Evolutionary conservation across 495 filamentous ascomycete genomes (phyloP), one percentile per base, ranked within the genome.

Genomic region (Cercophora newfieldiana): DNA sequence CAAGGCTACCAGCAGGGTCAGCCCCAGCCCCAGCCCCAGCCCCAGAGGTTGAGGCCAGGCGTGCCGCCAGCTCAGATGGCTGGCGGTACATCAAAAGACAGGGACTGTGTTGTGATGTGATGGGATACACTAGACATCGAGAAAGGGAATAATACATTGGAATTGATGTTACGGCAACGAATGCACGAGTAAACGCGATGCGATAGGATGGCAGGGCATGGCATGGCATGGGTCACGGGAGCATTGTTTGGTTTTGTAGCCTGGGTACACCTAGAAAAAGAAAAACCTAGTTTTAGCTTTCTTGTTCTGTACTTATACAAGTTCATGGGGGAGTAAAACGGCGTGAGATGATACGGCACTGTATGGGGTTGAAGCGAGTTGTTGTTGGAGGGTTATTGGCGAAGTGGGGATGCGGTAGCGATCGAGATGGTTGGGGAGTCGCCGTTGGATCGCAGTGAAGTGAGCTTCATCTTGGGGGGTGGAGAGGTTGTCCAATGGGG

Each of bases 31-130:
- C 37, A 44, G 12, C 18, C 28, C 12, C 10, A 12, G 44, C 12
- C 10, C 18, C 37, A 44, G 12, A 51, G 59, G 33, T 29, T 51
- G 47, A 49, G 59, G 30, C 59, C 47, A 30, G 59, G 59, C 18
- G 25, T 61, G 5, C 59, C 59, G 25, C 59, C 37, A 1, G 44
- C 59, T 18, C 59, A 61, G 47, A 33, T 31, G 26, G 47, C 59
- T 24, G 59, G 59, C 12, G 24, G 22, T 10, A 60, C 7, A n/a
- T n/a, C n/a, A 8, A 51, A 30, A 25, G 59, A 61, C 7, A n/a
- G 59, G 21, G 59, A 61, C 22, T 61, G 59, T n/a, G 44, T 51
- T 49, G 44, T 61, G 26, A 61, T 61, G 59, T 61, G 47, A 61
- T 37, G 14, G 33, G 31, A 18, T 48, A 44, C 14, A 53, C 50